These are phyloP conservation scores for Colletotrichum nymphaeae DNA, from an alignment of 2,329 filamentous ascomycete genomes.

Conservation along the genomic window DNA sequence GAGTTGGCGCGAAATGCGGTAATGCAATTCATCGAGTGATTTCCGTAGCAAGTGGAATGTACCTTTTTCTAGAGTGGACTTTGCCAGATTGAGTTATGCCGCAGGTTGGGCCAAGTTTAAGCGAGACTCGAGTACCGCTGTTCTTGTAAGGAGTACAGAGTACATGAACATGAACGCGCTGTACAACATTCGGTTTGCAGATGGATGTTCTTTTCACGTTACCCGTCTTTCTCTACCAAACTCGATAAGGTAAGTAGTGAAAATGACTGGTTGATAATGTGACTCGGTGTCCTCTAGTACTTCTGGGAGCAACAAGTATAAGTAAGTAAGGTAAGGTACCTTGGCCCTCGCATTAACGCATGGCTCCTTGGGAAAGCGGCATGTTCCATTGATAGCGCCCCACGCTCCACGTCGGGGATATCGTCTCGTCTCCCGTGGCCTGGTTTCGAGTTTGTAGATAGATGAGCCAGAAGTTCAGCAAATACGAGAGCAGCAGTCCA, in stretches of 20 bases:
- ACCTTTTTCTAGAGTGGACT: neutral
- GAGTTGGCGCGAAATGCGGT: neutral
- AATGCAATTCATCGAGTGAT: neutral
- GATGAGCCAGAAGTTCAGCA: neutral
- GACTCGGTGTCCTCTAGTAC: neutral
- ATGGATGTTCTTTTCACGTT: neutral
- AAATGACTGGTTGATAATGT: neutral
- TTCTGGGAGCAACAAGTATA: neutral
- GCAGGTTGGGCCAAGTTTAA: neutral
- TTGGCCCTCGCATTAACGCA: conserved; percentile 21
- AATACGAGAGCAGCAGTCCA: neutral
- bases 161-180: neutral
- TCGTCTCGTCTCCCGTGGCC: conserved; percentile 24
- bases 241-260: too few relatives aligned
- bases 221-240: too few relatives aligned
- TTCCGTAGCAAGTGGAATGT: neutral
- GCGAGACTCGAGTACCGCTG: neutral
- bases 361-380: neutral
- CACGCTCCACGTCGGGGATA: conserved; percentile 16
- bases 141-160: too few relatives aligned
- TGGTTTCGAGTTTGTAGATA: conserved; percentile 8
- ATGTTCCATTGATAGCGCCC: neutral
- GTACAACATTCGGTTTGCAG: neutral
- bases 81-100: neutral
- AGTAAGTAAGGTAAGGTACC: neutral